phyloP scores from a whole-genome alignment of 2,329 filamentous ascomycete species.

The Curvularia spicifera region DNA sequence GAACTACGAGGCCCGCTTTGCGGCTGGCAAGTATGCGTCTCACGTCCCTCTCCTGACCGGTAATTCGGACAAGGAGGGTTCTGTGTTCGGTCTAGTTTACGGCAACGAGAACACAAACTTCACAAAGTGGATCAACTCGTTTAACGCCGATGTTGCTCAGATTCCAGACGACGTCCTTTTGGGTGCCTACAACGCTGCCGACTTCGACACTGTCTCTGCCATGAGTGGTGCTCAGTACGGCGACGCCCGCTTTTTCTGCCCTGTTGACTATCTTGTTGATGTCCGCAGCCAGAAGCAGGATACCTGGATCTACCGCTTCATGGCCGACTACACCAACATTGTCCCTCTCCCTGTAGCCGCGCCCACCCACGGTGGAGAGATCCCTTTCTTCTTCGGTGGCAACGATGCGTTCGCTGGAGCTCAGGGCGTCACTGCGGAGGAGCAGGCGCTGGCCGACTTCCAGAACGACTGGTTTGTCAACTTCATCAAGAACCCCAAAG shows the following conservation, averaged over 20 bases:
- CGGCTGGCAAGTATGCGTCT: slow-evolving; percentile 34
- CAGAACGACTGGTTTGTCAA: slow-evolving; percentile 54
- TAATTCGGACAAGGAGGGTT: slow-evolving; percentile 37
- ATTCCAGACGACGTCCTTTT: slow-evolving; percentile 46
- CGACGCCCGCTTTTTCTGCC: slow-evolving; percentile 57
- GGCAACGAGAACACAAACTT: slow-evolving; percentile 42
- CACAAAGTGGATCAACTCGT: slow-evolving; percentile 55
- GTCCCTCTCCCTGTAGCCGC: slow-evolving; percentile 37
- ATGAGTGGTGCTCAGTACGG: slow-evolving; percentile 54
- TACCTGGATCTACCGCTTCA: slow-evolving; percentile 56
- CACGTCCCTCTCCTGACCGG: slow-evolving; percentile 37
- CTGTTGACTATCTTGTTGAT: slow-evolving; percentile 46
- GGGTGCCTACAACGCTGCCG: slow-evolving; percentile 45
- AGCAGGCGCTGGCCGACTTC: slow-evolving; percentile 53
- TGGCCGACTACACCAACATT: slow-evolving; percentile 49
- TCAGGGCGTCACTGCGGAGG: slow-evolving; percentile 46
- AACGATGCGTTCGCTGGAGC: slow-evolving; percentile 51
- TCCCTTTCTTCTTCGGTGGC: slow-evolving; percentile 57
- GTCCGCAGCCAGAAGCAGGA: slow-evolving; percentile 48
- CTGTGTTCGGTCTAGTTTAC: slow-evolving; percentile 36
- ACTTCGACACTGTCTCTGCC: slow-evolving; percentile 49
- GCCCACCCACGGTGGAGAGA: slow-evolving; percentile 52
- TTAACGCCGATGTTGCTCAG: slow-evolving; percentile 51
- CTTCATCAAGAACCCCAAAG: slow-evolving; percentile 55
- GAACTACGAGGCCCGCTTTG: slow-evolving; percentile 31